These are phyloP conservation scores for Capronia coronata DNA, from an alignment of 2,329 filamentous ascomycete genomes.

Conservation along the genomic window DNA sequence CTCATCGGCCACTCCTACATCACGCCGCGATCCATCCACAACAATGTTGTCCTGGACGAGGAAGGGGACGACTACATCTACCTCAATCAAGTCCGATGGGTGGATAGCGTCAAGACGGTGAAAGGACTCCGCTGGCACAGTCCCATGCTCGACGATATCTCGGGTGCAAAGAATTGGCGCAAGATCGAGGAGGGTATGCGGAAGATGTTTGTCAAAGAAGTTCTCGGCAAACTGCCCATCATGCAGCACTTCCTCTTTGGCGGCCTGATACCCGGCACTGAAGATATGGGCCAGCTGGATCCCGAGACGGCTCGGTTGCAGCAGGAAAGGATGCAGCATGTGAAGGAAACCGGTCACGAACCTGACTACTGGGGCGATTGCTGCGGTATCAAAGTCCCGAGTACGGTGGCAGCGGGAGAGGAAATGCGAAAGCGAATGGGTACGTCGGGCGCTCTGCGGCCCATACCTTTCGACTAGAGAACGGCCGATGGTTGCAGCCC, in stretches of 20 bases:
- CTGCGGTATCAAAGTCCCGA: conserved; percentile 95
- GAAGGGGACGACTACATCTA: conserved; percentile 79
- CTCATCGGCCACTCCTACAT: conserved; percentile 76
- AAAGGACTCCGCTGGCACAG: conserved; percentile 92
- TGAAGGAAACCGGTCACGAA: conserved; percentile 59
- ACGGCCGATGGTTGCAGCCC: background rate
- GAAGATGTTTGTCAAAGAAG: conserved; percentile 92
- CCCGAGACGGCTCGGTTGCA: conserved; percentile 45
- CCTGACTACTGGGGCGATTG: conserved; percentile 77
- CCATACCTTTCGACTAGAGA: conserved; percentile 43
- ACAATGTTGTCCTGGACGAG: conserved; percentile 79
- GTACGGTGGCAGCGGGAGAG: conserved; percentile 81
- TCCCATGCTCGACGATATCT: conserved; percentile 98
- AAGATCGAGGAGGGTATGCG: conserved; percentile 95
- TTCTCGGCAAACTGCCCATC: conserved; percentile 85
- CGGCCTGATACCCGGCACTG: conserved; percentile 68
- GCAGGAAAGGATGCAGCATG: conserved; percentile 56
- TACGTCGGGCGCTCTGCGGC: conserved; percentile 56
- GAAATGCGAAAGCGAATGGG: conserved; percentile 72
- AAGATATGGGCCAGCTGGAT: conserved; percentile 63
- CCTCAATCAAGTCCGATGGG: conserved; percentile 84
- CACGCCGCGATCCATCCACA: conserved; percentile 76
- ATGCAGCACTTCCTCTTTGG: conserved; percentile 99
- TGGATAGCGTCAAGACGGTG: conserved; percentile 94
- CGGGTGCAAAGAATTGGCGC: conserved; percentile 75